Base-by-base conservation (phyloP, 805 yeast genomes). In the Candida qinlingensis region DNA sequence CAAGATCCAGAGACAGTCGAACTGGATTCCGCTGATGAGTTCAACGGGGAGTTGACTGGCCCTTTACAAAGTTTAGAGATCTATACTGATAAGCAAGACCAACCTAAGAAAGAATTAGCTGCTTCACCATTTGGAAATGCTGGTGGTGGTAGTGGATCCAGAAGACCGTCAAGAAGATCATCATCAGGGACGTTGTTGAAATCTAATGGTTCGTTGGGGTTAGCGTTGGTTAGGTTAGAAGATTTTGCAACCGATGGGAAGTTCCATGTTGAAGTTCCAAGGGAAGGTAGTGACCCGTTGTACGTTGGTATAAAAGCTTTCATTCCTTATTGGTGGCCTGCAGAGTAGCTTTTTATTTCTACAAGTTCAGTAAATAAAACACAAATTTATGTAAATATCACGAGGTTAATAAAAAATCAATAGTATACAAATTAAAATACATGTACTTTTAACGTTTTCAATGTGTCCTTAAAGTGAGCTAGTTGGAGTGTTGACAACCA, bases 311-410 rank as follows among this genome's bases (percentile, higher is more conserved):
- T 83, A 27, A 73, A 74, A 55, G 86, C 81, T 0, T 71, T 69
- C 50, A 67, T 69, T 6, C 94, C 95, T 0, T 81, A 75, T 44
- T 86, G 92, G 91, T 86, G 92, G 90, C 90, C 90, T 0, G 37
- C 25, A 25, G 54, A 52, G 19, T 19, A 19, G 19, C 19, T 19
- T 19, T 19, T 19, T 3, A 19, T 19, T 19, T 19, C 19, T 19
- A 19, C 19, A 19, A 19, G 19, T 36, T 36, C 38, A 12, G 38
- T n/a, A 13, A 36, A n/a, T 13, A 36, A 12, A 12, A 36, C 19
- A 36, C 13, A 36, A 12, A 12, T n/a, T n/a, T 12, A 8, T 31
- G 19, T 19, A 19, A 19, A 19, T 19, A 19, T 19, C 19, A 19
- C 3, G 2, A 19, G 19, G 19, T 19, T 19, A 19, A 19, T 19